These are phyloP conservation scores for Ogataea methylovora DNA, from an alignment of 805 yeast species.

Conservation along the genomic window DNA sequence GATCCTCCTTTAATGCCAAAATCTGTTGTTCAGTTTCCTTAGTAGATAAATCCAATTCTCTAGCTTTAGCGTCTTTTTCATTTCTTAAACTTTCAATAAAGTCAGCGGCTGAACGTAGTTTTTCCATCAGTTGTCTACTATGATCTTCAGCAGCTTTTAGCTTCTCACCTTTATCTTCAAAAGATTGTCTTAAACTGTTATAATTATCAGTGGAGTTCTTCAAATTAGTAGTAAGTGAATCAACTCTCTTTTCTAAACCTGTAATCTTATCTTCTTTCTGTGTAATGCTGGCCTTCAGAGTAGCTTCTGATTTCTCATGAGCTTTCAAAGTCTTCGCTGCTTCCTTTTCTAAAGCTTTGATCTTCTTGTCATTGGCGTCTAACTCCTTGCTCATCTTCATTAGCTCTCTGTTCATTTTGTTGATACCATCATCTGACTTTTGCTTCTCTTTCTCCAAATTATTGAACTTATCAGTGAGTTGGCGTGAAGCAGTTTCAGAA, in stretches of 20 bases:
- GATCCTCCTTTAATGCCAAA: constrained; percentile 7
- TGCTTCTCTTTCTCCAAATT: constrained; percentile 27
- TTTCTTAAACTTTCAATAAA: constrained; percentile 16
- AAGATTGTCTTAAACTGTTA: constrained; percentile 13
- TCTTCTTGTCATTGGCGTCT: constrained; percentile 37
- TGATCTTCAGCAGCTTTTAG: constrained; percentile 16
- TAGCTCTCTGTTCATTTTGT: constrained; percentile 82
- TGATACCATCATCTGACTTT: constrained; percentile 76
- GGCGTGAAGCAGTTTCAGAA: constrained; percentile 15
- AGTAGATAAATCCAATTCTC: no score
- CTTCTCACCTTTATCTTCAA: constrained; percentile 18
- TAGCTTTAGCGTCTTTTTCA: constrained; percentile 16
- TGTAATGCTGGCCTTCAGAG: constrained; percentile 15
- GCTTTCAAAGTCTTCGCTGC: constrained; percentile 22
- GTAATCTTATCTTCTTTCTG: constrained; percentile 16
- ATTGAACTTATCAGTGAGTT: constrained; percentile 22
- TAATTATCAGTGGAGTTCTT: constrained; percentile 16
- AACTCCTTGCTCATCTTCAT: constrained; percentile 57
- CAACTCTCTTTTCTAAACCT: constrained; percentile 12
- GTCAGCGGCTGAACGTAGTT: constrained; percentile 20
- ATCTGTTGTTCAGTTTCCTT: constrained; percentile 9
- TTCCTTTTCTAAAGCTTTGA: constrained; percentile 37
- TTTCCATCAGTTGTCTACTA: constrained; percentile 10
- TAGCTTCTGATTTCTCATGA: constrained; percentile 25
- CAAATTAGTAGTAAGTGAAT: constrained; percentile 11